Evolutionary conservation across 176 grass and related monocot genomes (phyloP).

Genomic region (Triticum dicoccoides): DNA sequence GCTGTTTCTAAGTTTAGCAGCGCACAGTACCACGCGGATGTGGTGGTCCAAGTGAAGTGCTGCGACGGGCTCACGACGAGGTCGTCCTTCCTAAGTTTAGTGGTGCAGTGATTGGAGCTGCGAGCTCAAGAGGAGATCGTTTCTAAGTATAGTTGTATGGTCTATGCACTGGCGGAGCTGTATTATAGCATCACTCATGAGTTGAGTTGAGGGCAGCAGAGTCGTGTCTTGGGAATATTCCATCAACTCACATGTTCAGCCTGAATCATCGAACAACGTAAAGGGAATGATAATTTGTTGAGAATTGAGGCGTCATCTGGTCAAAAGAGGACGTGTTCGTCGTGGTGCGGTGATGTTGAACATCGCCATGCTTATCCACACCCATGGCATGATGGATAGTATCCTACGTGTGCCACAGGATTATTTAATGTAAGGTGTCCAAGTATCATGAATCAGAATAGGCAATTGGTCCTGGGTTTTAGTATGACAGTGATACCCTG

Average conservation of each 20-base stretch:
- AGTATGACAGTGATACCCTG: not conserved
- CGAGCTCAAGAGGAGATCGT: not conserved
- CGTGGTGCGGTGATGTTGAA: not conserved
- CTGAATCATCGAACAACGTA: no score
- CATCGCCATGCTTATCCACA: conserved; percentile 17
- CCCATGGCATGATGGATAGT: not conserved
- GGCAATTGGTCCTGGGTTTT: not conserved
- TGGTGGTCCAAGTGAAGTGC: not conserved
- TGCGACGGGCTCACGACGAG: not conserved
- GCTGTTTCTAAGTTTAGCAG: not conserved
- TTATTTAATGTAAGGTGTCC: not conserved
- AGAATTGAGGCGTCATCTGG: not conserved
- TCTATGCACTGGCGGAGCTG: not conserved
- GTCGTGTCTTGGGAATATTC: not conserved
- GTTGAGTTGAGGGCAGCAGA: not conserved
- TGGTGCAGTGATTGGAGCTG: not conserved
- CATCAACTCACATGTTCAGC: no score
- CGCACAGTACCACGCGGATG: not conserved
- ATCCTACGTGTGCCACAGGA: conserved; percentile 7
- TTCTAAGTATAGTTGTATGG: not conserved
- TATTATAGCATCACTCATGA: no score
- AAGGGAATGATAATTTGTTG: not conserved
- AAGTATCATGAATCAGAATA: not conserved
- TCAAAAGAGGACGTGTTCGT: conserved; percentile 8
- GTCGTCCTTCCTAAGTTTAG: not conserved